Evolutionary conservation across 352 stramenopile genomes (phyloP), one percentile per base, ranked within the genome.

Genomic region (Phytophthora cactorum): DNA sequence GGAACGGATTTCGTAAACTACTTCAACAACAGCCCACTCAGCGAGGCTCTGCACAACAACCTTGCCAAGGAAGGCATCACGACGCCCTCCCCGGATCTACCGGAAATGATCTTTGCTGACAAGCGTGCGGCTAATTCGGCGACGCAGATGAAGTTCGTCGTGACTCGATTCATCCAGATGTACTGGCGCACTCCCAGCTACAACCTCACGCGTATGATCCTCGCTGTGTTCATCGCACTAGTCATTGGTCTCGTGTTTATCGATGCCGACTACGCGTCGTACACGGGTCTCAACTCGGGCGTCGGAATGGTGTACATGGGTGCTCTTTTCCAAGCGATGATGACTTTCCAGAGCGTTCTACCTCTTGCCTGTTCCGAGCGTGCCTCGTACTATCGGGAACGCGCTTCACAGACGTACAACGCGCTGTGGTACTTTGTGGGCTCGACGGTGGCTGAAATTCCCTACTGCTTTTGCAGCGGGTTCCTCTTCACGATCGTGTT

Each of bases 291-390:
- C 15, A 79, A 71, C 54, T 57, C 52, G 7, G 75, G 75, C 2
- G 59, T 96, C 15, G 80, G 82, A 10, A 81, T 93, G n/a, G 86
- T 96, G 10, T 97, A 93, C 63, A 75, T 89, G 9, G 72, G 79
- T 1, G 80, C 88, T 15, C 17, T 90, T 27, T 95, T 96, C 62
- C 76, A 59, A 31, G 41, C 49, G 28, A 77, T 92, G 41, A 83
- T 88, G 31, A 74, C 71, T 29, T 83, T 95, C 36, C 65, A 90
- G 17, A 86, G 63, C 2, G 72, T 90, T 7, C 46, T 96, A 4
- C 72, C 82, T 8, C 59, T 94, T 4, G 96, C 97, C 28, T 36
- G 46, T 73, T 78, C 88, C 28, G 74, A 79, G 3, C 83, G 88
- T 15, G 72, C 77, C 5, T 93, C 95, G 61, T 96, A 95, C 66